Base-by-base conservation (phyloP, 345 rosid genomes). In the Firmiana major region DNA sequence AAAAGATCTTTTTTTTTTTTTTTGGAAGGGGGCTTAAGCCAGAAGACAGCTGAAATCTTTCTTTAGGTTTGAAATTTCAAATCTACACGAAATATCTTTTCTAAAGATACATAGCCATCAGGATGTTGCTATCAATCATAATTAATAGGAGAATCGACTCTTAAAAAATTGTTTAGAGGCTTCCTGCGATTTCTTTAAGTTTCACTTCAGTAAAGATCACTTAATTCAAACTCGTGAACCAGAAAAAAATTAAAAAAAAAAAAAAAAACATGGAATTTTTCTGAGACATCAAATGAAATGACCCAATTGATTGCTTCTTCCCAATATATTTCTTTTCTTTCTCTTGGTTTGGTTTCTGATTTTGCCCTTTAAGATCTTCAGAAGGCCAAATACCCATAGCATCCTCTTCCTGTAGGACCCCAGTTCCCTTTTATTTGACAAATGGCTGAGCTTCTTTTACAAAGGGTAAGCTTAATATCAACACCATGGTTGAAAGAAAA, bases 21-120 rank as follows among this genome's bases (percentile, higher is more conserved):
- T 21, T 24, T 13, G 28, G 49, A 16, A 13, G 28, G 28, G 12
- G 51, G 48, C 13, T 38, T 10, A 70, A 70, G 74, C 49, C 42
- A 66, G 54, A 77, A 53, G 59, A 54, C 36, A 38, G 63, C 55
- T 17, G 70, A 77, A 51, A 46, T 34, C 17, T 67, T 68, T 28
- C 51, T n/a, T 28, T 22, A 60, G 54, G 2, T 54, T 82, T 84
- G 79, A 76, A 86, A 85, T 78, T 83, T 67, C 84, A 85, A 80
- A 85, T 81, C 81, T 77, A 80, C 89, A 88, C 91, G 90, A 80
- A 84, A 86, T 34, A 66, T 77, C 85, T 83, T 78, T 74, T 4
- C 74, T 11, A 67, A n/a, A 48, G 26, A 45, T 69, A 63, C 60
- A 66, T 72, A 26, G 69, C 57, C 40, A 45, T 49, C 74, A 76